Evolutionary conservation across 306 rosid genomes (phyloP), one percentile per base, ranked within the genome.

Genomic region (Dalbergia oliveri): DNA sequence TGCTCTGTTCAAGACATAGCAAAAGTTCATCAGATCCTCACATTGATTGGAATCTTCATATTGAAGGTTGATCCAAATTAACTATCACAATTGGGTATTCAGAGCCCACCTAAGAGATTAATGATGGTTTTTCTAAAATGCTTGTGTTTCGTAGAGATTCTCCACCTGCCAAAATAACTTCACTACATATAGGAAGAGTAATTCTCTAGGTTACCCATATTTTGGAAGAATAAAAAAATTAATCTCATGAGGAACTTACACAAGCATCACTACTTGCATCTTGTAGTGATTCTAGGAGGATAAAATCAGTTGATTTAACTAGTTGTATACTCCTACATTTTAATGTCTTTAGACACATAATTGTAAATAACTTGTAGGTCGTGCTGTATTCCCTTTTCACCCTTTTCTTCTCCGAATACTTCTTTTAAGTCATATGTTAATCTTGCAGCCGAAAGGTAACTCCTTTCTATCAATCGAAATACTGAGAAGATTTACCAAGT

Each of bases 401-500:
- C 34, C 59, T 16, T 80, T 53, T 26, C 51, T 63, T 53, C 71
- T 14, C 19, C 60, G 9, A 9, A 13, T 66, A 16, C 59, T 31
- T 56, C 43, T 59, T 73, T 64, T 16, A 66, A 72, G 31, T 73
- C 50, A 73, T n/a, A 31, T 45, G 56, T 43, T 65, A 50, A 63
- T 61, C 58, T 61, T 9, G 44, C 49, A 5, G 47, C 58, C 62
- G 58, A 65, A 80, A 73, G 62, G 18, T 60, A 44, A 73, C 26
- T 47, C 49, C 71, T 63, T 49, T 67, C 51, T 33, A 77, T 31
- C 47, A 57, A 72, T 51, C 53, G 61, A 76, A 74, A 75, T 70
- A 34, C 34, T 56, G 44, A 21, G 34, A 80, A 57, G 23, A 74
- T 45, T 54, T 61, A 37, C 83, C 19, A 57, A 54, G 51, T 7